Evolutionary conservation across 257 asterid genomes (phyloP).

Genomic region (Solanum tacnaense): DNA sequence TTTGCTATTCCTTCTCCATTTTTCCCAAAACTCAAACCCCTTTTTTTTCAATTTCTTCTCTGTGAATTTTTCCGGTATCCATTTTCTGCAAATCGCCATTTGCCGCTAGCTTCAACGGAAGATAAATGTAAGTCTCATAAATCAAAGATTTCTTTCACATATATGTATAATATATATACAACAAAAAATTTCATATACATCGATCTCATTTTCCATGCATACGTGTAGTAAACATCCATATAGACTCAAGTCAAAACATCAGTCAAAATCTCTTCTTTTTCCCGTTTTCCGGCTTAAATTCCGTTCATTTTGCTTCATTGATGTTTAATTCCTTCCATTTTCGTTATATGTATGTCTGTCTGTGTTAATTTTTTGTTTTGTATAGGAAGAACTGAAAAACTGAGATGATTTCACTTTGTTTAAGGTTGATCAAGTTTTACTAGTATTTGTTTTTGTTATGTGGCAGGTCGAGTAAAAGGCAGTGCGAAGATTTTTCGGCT

Average conservation of each 20-base stretch:
- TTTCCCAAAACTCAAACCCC: neutral
- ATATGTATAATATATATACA: neutral
- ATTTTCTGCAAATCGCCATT: neutral
- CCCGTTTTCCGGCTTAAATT: neutral
- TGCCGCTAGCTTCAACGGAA: neutral
- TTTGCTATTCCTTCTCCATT: neutral
- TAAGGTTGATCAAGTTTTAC: neutral
- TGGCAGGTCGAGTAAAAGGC: conserved; percentile 25
- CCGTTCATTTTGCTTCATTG: neutral
- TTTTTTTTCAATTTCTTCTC: neutral
- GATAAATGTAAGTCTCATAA: neutral
- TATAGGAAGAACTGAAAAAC: neutral
- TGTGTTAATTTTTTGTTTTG: neutral
- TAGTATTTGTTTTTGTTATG: neutral
- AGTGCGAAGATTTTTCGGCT: neutral
- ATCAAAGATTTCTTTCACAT: neutral
- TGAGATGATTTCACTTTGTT: neutral
- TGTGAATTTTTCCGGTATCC: neutral
- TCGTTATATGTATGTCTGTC: neutral
- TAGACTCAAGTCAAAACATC: neutral
- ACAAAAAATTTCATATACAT: neutral
- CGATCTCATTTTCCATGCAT: neutral
- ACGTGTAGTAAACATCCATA: neutral
- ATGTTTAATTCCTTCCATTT: neutral
- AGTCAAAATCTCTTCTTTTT: neutral